These are phyloP conservation scores for Fraxinus xanthoxyloides DNA, from an alignment of 305 asterid species.

Conservation along the genomic window DNA sequence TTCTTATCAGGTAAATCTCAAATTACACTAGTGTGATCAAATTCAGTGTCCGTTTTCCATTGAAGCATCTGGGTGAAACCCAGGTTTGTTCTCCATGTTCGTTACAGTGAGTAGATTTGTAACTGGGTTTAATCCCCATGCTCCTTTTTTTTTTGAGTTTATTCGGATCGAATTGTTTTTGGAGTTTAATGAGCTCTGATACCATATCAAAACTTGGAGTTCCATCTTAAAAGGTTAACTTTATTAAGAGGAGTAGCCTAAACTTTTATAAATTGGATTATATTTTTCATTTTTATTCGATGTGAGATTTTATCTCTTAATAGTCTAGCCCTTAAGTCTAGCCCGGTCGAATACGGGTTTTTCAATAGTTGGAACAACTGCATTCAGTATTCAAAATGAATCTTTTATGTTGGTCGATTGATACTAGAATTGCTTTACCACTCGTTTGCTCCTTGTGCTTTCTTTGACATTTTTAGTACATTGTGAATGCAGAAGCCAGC, in stretches of 20 bases:
- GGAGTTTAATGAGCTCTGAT: not conserved
- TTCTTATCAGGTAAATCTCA: conserved; percentile 68
- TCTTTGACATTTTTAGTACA: not conserved
- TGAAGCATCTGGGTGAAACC: not conserved
- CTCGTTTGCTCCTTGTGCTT: not conserved
- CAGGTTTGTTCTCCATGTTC: not conserved
- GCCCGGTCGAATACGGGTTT: not conserved
- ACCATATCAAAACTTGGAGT: not conserved
- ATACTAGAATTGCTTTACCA: not conserved
- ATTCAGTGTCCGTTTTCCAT: not conserved
- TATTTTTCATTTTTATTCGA: too few species aligned
- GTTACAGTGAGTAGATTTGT: not conserved
- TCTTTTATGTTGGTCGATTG: not conserved
- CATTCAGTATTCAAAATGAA: not conserved
- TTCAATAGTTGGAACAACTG: not conserved
- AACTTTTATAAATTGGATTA: too few species aligned
- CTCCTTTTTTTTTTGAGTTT: too few species aligned
- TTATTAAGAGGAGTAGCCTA: not conserved
- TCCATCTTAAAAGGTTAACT: too few species aligned
- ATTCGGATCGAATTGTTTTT: not conserved
- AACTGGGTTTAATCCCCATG: not conserved
- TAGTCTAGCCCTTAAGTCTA: not conserved
- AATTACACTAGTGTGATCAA: not conserved
- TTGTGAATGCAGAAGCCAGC: conserved; percentile 64
- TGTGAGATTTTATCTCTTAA: too few species aligned